Percentiles rank a stretch among this genome's conserved stretches.
phyloP scores from a whole-genome alignment of 116 monocot genomes.

The Cymodocea nodosa region DNA sequence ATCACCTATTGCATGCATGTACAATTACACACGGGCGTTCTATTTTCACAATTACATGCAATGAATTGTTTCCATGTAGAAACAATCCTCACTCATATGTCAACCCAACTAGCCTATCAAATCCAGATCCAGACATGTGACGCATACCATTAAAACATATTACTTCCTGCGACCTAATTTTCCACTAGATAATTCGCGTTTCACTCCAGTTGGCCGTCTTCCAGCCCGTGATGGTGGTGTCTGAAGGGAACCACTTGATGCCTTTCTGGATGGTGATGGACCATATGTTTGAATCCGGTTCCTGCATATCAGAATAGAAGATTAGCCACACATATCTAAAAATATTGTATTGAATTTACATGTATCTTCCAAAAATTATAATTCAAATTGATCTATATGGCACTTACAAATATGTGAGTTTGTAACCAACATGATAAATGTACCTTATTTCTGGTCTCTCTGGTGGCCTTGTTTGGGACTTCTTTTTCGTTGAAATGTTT shows the following conservation, averaged over 20 bases:
- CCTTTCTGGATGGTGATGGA: conserved; percentile 1
- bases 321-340: no score
- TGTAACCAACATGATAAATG: not conserved
- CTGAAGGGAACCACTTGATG: conserved; percentile 4
- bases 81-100: not conserved
- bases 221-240: conserved; percentile 5
- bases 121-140: not conserved
- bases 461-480: conserved; percentile 33
- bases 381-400: no score
- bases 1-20: not conserved
- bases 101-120: conserved; percentile 1
- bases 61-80: not conserved
- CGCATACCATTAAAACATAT: not conserved
- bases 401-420: no score
- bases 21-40: not conserved
- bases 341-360: no score
- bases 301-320: not conserved
- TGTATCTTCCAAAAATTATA: no score
- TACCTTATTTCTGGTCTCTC: conserved; percentile 68
- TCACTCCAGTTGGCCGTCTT: not conserved
- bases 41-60: conserved; percentile 1
- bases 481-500: conserved; percentile 43
- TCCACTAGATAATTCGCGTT: not conserved
- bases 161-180: not conserved
- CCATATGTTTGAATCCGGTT: not conserved